Percentiles rank a stretch among this genome's conserved stretches.
Conservation (phyloP, 192 early-diverging fungal species). For the Gigaspora rosea region DNA sequence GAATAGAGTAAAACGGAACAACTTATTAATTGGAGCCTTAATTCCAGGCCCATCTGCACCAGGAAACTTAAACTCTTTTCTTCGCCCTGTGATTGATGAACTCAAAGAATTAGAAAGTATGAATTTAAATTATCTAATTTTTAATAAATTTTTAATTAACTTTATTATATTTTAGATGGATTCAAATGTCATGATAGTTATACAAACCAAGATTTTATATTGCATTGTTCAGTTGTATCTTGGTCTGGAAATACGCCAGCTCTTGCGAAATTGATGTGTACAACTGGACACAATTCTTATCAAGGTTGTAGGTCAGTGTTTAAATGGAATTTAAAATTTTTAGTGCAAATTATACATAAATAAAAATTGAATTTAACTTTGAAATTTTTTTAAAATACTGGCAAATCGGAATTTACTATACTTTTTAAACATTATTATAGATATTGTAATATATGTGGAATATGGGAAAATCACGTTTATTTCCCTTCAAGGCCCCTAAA, state of each 20-base stretch:
- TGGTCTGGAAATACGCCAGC: neutral
- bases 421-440: too few species aligned
- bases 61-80: constrained; percentile 1
- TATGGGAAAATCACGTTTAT: constrained; percentile 4
- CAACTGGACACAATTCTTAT: constrained; percentile 2
- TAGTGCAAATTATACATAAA: too few species aligned
- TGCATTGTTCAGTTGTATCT: neutral
- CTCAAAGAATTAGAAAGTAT: constrained; percentile 7
- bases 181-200: neutral
- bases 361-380: too few species aligned
- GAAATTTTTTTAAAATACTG: too few species aligned
- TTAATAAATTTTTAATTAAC: neutral
- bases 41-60: neutral
- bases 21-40: constrained; percentile 1
- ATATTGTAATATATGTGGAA: neutral
- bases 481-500: neutral
- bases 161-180: neutral
- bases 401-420: too few species aligned
- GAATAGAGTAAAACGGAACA: neutral
- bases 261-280: neutral
- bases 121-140: neutral
- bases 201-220: neutral
- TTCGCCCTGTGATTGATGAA: neutral
- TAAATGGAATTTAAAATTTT: too few species aligned
- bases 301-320: neutral